These are phyloP conservation scores for Lanmaoa rubissima DNA, from an alignment of 768 basidiomycete genomes.

Conservation along the genomic window DNA sequence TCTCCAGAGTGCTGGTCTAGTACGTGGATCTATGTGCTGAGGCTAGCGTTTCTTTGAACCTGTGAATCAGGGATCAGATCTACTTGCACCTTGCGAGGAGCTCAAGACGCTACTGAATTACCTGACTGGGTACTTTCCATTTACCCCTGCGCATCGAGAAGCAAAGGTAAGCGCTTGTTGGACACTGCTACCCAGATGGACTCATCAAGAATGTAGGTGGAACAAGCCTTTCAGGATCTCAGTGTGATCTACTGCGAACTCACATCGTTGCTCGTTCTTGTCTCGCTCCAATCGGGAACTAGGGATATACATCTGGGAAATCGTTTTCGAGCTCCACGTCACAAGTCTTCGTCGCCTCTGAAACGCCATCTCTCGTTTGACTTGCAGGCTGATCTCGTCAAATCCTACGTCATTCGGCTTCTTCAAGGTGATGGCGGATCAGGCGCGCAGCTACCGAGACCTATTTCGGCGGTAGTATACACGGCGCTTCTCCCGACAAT, in stretches of 20 bases:
- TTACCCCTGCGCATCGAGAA: conserved; percentile 52
- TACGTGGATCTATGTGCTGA: conserved; percentile 12
- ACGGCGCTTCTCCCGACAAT: conserved; percentile 68
- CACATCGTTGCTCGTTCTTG: conserved; percentile 57
- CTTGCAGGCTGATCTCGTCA: conserved; percentile 50
- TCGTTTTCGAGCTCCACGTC: conserved; percentile 6
- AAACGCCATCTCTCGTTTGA: conserved; percentile 23
- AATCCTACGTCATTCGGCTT: conserved; percentile 57
- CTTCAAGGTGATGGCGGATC: conserved; percentile 50
- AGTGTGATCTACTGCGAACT: conserved; percentile 80
- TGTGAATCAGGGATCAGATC: conserved; percentile 24
- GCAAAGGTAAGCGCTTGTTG: conserved; percentile 43
- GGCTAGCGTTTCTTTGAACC: conserved; percentile 1
- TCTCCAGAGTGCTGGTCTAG: conserved; percentile 44
- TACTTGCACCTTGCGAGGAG: conserved; percentile 40
- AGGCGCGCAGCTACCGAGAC: conserved; percentile 43
- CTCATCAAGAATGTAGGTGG: conserved; percentile 43
- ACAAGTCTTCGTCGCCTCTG: conserved; percentile 19
- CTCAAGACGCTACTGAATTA: conserved; percentile 62
- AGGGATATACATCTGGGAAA: conserved; percentile 6
- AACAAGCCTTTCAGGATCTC: conserved; percentile 65
- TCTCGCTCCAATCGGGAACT: conserved; percentile 18
- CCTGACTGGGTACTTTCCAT: conserved; percentile 86
- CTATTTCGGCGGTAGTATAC: conserved; percentile 60
- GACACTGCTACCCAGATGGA: not conserved